Evolutionary conservation across 2,329 filamentous ascomycete genomes (phyloP).

Genomic region (Bipolaris oryzae): DNA sequence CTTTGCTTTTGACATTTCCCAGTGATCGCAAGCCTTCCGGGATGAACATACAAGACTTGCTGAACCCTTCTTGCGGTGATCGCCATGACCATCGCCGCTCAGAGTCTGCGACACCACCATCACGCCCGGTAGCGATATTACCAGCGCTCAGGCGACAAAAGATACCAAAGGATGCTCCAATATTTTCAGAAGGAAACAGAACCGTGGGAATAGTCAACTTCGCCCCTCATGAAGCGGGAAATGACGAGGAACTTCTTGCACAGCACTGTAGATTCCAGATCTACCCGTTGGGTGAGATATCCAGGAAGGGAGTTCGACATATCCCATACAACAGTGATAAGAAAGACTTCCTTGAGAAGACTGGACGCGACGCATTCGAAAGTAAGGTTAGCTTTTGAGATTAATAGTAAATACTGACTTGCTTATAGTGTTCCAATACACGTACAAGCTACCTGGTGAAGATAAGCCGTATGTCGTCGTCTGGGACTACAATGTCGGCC

Average conservation of each 20-base stretch:
- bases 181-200: slow-evolving; percentile 64
- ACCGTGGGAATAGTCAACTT: slow-evolving; percentile 74
- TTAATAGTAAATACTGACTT: slow-evolving; percentile 15
- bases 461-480: slow-evolving; percentile 76
- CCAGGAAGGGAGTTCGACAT: slow-evolving; percentile 59
- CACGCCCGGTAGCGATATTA: slow-evolving; percentile 10
- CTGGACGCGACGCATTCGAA: slow-evolving; percentile 85
- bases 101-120: slow-evolving; percentile 20
- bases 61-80: slow-evolving; percentile 45
- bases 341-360: slow-evolving; percentile 85
- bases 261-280: slow-evolving; percentile 70
- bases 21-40: not conserved
- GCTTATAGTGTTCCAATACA: slow-evolving; percentile 77
- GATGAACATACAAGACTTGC: slow-evolving; percentile 51
- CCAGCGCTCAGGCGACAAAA: slow-evolving; percentile 55
- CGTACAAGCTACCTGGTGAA: slow-evolving; percentile 71
- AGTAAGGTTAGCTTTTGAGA: slow-evolving; percentile 60
- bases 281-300: slow-evolving; percentile 66
- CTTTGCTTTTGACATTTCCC: slow-evolving; percentile 5
- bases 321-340: slow-evolving; percentile 96
- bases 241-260: slow-evolving; percentile 60
- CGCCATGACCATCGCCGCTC: slow-evolving; percentile 21
- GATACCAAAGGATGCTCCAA: slow-evolving; percentile 67
- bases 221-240: slow-evolving; percentile 69
- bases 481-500: slow-evolving; percentile 96